phyloP scores from a whole-genome alignment of 2,329 filamentous ascomycete species.

The Teratosphaeria nubilosa region DNA sequence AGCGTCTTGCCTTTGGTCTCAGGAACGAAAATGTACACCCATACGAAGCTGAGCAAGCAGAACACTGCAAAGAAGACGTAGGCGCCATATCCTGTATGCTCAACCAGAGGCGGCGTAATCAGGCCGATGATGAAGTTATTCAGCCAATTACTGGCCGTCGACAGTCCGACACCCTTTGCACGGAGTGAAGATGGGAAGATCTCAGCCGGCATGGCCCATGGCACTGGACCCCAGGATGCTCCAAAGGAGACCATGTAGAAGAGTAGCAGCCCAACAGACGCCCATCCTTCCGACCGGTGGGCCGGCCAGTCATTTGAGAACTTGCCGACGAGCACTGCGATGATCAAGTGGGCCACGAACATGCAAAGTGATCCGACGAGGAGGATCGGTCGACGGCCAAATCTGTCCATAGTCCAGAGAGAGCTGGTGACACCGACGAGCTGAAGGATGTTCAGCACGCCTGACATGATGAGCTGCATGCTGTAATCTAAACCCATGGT shows the following conservation, averaged over 20 bases:
- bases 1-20: slow-evolving; percentile 43
- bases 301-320: slow-evolving; percentile 35
- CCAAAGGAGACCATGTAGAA: slow-evolving; percentile 29
- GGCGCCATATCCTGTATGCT: slow-evolving; percentile 47
- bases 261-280: slow-evolving; percentile 19
- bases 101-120: slow-evolving; percentile 22
- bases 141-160: slow-evolving; percentile 37
- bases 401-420: slow-evolving; percentile 35
- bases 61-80: slow-evolving; percentile 53
- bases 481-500: slow-evolving; percentile 28
- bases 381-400: slow-evolving; percentile 32
- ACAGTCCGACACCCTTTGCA: slow-evolving; percentile 52
- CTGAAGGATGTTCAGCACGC: slow-evolving; percentile 34
- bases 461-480: slow-evolving; percentile 32
- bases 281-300: slow-evolving; percentile 40
- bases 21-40: slow-evolving; percentile 46
- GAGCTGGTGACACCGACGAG: slow-evolving; percentile 31
- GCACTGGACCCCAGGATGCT: slow-evolving; percentile 37
- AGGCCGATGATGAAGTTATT: slow-evolving; percentile 50
- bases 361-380: slow-evolving; percentile 37
- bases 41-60: slow-evolving; percentile 40
- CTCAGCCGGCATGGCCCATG: slow-evolving; percentile 37
- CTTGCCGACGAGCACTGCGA: slow-evolving; percentile 45
- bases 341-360: slow-evolving; percentile 39
- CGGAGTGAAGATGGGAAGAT: slow-evolving; percentile 53